These are phyloP conservation scores for Penicillium freii DNA, from an alignment of 2,329 filamentous ascomycete genomes.

Conservation along the genomic window DNA sequence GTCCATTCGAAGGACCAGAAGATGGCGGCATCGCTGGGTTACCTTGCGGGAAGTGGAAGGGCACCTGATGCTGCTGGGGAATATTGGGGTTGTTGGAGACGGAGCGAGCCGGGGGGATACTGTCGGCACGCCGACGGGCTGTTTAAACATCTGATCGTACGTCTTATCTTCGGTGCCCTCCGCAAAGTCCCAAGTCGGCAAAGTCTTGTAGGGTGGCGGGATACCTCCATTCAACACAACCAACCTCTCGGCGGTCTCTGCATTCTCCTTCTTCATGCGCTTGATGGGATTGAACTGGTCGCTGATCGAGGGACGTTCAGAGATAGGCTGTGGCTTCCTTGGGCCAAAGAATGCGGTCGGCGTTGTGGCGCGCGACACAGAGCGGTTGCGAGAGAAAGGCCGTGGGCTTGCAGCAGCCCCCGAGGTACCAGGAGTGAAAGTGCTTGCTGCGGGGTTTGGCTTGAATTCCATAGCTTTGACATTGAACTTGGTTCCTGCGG, in stretches of 20 bases:
- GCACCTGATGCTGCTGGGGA: conserved; percentile 79
- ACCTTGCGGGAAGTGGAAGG: conserved; percentile 75
- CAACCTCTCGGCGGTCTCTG: conserved; percentile 55
- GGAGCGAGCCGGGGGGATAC: conserved; percentile 66
- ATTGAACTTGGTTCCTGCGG: conserved; percentile 56
- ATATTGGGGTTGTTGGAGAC: conserved; percentile 62
- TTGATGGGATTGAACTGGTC: conserved; percentile 64
- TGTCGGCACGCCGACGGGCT: conserved; percentile 56
- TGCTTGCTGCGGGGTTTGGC: conserved; percentile 74
- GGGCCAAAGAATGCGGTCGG: conserved; percentile 61
- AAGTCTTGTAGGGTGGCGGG: conserved; percentile 77
- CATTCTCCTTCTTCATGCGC: conserved; percentile 65
- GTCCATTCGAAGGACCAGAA: conserved; percentile 72
- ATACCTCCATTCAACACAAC: conserved; percentile 79
- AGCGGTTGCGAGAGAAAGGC: conserved; percentile 55
- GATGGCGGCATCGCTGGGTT: conserved; percentile 66
- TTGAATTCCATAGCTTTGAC: conserved; percentile 73
- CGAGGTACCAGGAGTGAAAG: conserved; percentile 73
- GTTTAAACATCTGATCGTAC: conserved; percentile 79
- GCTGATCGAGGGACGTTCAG: conserved; percentile 54
- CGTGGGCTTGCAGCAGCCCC: conserved; percentile 66
- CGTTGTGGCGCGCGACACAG: conserved; percentile 48
- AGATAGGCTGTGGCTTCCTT: conserved; percentile 66
- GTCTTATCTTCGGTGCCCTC: conserved; percentile 71
- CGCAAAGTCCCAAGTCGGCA: conserved; percentile 76